These are phyloP conservation scores for Suhomyces bokatorum DNA, from an alignment of 1,139 yeast species.

Conservation along the genomic window DNA sequence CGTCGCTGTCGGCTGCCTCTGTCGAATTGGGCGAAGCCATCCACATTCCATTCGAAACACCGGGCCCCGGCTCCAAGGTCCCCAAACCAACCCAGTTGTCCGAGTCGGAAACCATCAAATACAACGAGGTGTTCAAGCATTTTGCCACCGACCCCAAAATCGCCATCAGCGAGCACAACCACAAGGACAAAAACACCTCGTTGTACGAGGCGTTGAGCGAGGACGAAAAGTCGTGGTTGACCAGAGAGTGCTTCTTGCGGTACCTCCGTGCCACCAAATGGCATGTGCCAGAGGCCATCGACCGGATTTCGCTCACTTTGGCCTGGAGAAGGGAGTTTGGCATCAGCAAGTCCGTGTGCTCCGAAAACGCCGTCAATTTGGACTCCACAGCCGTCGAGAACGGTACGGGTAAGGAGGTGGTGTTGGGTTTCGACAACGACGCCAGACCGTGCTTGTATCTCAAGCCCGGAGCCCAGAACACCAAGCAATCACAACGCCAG, in stretches of 20 bases:
- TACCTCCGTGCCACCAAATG: conserved; percentile 52
- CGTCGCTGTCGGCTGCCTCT: conserved; percentile 8
- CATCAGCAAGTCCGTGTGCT: conserved; percentile 31
- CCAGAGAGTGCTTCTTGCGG: conserved; percentile 49
- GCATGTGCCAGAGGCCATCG: conserved; percentile 41
- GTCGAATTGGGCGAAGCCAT: conserved; percentile 18
- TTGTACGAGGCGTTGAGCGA: conserved; percentile 23
- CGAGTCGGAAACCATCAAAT: conserved; percentile 18
- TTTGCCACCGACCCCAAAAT: conserved; percentile 33
- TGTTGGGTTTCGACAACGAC: conserved; percentile 49
- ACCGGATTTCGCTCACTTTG: conserved; percentile 42
- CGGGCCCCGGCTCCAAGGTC: conserved; percentile 49
- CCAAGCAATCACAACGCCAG: conserved; percentile 44
- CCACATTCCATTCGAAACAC: conserved; percentile 51
- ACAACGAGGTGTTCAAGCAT: conserved; percentile 18
- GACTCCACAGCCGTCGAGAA: conserved; percentile 38
- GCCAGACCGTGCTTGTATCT: conserved; percentile 50
- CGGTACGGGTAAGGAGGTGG: conserved; percentile 50
- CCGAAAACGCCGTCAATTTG: conserved; percentile 37
- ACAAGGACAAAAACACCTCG: conserved; percentile 26
- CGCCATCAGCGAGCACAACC: conserved; percentile 38
- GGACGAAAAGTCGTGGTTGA: conserved; percentile 47
- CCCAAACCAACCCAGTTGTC: conserved; percentile 54
- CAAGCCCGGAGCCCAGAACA: conserved; percentile 51
- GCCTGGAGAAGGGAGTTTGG: conserved; percentile 54